phyloP scores from a whole-genome alignment of 352 stramenopile genomes.

The Phytophthora fragariaefolia region DNA sequence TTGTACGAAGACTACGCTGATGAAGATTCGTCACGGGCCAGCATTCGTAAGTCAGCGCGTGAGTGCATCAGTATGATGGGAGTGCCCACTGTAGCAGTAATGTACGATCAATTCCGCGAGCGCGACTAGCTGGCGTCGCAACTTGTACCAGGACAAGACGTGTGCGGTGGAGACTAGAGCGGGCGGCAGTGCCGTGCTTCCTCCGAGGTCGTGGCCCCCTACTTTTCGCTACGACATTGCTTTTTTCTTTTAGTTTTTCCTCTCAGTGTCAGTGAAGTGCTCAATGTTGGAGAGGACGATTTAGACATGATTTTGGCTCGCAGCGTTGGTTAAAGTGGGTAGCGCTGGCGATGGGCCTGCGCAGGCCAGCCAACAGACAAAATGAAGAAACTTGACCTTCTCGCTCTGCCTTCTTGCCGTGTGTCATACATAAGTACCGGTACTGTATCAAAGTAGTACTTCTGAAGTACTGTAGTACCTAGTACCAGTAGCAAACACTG shows the following conservation, averaged over 20 bases:
- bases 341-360: background rate
- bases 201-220: too few relatives aligned
- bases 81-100: slow-evolving; percentile 41
- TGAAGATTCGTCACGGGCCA: slow-evolving; percentile 88
- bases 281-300: slow-evolving; percentile 47
- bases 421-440: too few relatives aligned
- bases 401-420: slow-evolving; percentile 14
- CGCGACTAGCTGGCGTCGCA: slow-evolving; percentile 24
- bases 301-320: slow-evolving; percentile 44
- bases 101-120: slow-evolving; percentile 45
- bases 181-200: background rate
- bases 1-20: slow-evolving; percentile 85
- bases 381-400: slow-evolving; percentile 32
- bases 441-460: too few relatives aligned
- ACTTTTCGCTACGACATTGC: slow-evolving; percentile 28
- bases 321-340: slow-evolving; percentile 17
- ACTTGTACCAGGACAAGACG: slow-evolving; percentile 18
- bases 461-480: too few relatives aligned
- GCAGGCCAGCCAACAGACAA: slow-evolving; percentile 11
- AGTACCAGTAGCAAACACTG: too few relatives aligned
- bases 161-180: slow-evolving; percentile 3
- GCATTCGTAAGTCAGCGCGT: slow-evolving; percentile 75
- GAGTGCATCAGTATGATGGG: slow-evolving; percentile 67
- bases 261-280: slow-evolving; percentile 57
- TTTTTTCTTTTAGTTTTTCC: slow-evolving; percentile 43